phyloP scores from a whole-genome alignment of 139 green algal genomes.

The Micractinium sp. region DNA sequence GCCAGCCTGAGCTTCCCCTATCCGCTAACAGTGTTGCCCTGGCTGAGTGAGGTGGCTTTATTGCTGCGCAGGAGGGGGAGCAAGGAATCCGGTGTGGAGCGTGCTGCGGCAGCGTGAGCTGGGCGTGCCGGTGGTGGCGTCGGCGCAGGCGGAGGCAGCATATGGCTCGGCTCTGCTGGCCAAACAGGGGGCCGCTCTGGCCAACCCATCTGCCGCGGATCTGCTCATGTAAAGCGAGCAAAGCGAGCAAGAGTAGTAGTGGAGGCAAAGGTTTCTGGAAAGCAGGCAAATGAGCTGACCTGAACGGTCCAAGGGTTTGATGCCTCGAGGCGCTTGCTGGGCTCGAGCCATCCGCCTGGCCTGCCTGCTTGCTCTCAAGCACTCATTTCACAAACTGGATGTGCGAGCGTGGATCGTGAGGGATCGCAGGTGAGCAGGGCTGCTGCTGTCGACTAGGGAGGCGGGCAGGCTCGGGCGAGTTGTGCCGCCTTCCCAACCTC shows the following conservation, averaged over 20 bases:
- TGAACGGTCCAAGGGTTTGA: too few species aligned
- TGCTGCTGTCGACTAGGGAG: too few species aligned
- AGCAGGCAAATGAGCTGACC: not conserved
- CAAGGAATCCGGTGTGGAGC: slow-evolving; percentile 82
- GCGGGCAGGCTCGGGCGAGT: too few species aligned
- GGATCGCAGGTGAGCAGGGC: too few species aligned
- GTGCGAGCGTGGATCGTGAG: too few species aligned
- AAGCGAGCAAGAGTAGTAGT: not conserved
- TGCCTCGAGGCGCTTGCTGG: too few species aligned
- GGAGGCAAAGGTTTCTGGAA: not conserved
- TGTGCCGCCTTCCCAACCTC: too few species aligned
- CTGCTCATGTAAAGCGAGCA: not conserved
- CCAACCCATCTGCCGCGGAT: not conserved
- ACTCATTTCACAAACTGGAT: too few species aligned
- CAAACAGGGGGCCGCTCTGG: not conserved
- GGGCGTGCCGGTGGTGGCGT: slow-evolving; percentile 73
- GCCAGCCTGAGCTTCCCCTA: not conserved
- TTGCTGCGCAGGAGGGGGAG: slow-evolving; percentile 74
- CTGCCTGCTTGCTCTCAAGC: too few species aligned
- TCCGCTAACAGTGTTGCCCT: not conserved
- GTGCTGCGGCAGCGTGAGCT: slow-evolving; percentile 65
- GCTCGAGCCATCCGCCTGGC: too few species aligned
- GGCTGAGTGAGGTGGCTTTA: too few species aligned
- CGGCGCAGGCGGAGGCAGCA: slow-evolving; percentile 70
- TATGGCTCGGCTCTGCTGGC: slow-evolving; percentile 64